Evolutionary conservation across 306 rosid species (phyloP).

Genomic region (Echinosophora koreensis): DNA sequence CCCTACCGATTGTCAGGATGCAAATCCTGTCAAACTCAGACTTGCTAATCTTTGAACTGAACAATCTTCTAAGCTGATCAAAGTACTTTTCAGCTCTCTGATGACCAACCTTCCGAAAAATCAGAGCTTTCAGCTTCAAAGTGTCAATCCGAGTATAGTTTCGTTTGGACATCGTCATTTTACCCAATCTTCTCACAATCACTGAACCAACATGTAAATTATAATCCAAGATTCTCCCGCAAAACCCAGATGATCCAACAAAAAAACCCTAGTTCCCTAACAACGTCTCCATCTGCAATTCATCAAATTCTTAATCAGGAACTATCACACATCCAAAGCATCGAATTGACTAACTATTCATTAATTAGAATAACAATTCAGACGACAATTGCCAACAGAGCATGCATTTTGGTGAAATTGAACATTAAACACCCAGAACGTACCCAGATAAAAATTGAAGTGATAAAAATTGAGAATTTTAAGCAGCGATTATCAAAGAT

Average conservation of each 20-base stretch:
- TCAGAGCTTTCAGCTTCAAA: constrained; percentile 75
- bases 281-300: constrained; percentile 48
- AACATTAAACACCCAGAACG: neutral
- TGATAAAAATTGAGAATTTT: neutral
- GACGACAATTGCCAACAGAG: neutral
- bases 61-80: constrained; percentile 69
- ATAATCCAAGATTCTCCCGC: constrained; percentile 47
- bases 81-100: constrained; percentile 80
- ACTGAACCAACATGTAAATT: constrained; percentile 47
- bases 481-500: constrained; percentile 8
- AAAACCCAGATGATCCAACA: constrained; percentile 54
- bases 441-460: neutral
- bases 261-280: constrained; percentile 64
- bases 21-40: constrained; percentile 74
- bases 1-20: constrained; percentile 75
- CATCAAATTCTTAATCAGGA: constrained; percentile 53
- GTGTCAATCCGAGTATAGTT: constrained; percentile 73
- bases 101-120: constrained; percentile 71
- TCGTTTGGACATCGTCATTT: constrained; percentile 58
- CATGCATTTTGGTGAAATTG: constrained; percentile 1
- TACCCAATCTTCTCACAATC: constrained; percentile 33
- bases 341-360: constrained; percentile 34
- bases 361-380: constrained; percentile 20
- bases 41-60: constrained; percentile 77
- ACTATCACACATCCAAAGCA: neutral